These are phyloP conservation scores for Sanghuangporus weigelae DNA, from an alignment of 1,284 basidiomycete species.

Conservation along the genomic window DNA sequence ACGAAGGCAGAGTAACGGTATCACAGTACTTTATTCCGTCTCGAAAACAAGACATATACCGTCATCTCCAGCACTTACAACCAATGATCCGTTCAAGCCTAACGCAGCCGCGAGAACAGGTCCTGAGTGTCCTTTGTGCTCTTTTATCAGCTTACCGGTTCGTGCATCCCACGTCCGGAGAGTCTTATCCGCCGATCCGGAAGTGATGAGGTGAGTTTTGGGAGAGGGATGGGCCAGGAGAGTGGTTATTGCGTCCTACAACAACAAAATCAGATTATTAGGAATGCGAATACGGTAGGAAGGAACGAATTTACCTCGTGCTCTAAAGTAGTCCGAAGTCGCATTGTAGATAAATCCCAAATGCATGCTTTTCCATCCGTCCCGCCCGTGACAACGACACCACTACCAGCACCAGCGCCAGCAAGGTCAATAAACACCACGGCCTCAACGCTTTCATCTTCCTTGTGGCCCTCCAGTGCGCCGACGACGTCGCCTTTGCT, in stretches of 20 bases:
- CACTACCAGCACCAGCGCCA: slow-evolving; percentile 45
- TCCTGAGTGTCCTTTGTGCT: slow-evolving; percentile 82
- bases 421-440: slow-evolving; percentile 82
- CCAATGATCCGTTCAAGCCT: slow-evolving; percentile 57
- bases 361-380: slow-evolving; percentile 94
- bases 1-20: not conserved
- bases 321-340: slow-evolving; percentile 72
- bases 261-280: slow-evolving; percentile 1
- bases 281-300: not conserved
- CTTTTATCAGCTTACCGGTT: slow-evolving; percentile 72
- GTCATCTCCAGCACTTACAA: slow-evolving; percentile 85
- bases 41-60: slow-evolving; percentile 76
- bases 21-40: slow-evolving; percentile 39
- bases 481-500: slow-evolving; percentile 82
- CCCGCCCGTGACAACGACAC: slow-evolving; percentile 80
- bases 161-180: slow-evolving; percentile 92
- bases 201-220: slow-evolving; percentile 71
- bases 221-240: slow-evolving; percentile 72
- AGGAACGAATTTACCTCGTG: slow-evolving; percentile 57
- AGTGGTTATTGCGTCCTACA: slow-evolving; percentile 82
- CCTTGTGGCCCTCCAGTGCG: slow-evolving; percentile 77
- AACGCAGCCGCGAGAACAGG: slow-evolving; percentile 78
- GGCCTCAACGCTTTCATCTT: slow-evolving; percentile 89
- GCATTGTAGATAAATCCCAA: slow-evolving; percentile 88
- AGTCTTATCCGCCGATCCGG: slow-evolving; percentile 81